Evolutionary conservation across 148 eudicot genomes (phyloP), one percentile per base, ranked within the genome.

Genomic region (Fagopyrum homotropicum): DNA sequence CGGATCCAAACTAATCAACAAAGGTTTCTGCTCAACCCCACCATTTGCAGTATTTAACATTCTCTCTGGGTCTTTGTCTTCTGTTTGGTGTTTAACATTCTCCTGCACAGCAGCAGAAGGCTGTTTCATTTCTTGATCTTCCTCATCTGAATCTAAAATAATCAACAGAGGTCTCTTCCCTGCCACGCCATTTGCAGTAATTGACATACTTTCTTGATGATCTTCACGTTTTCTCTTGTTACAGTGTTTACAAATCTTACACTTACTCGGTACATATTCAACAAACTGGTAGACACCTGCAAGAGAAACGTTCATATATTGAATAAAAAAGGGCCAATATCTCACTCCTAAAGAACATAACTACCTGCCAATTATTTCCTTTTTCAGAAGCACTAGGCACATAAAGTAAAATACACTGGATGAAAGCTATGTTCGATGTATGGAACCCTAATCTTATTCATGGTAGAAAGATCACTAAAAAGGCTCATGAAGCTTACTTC

Each of bases 181-280:
- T 55, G n/a, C 7, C 7, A 5, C 22, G n/a, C 59, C 69, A 63
- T 63, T 63, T 60, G 40, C 66, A 22, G 9, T 9, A 4, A 10
- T 60, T 63, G 69, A 30, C 69, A 3, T 30, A 30, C 11, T 63
- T 63, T 30, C 11, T 10, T 30, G 15, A 9, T 63, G 44, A 29
- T 63, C 69, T 63, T 29, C 69, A 7, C 69, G 7, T 12, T 63
- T 63, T 30, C 69, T 63, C 16, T 63, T 63, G 16, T 63, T 63
- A 30, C 69, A 29, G 12, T 35, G 40, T 35, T 35, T 63, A 63
- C 44, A 63, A 35, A 35, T 35, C 69, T 11, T n/a, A 55, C 52
- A 49, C 52, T 49, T 49, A 49, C 52, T 49, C 52, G 15, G 15
- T 49, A 49, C 19, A 16, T 54, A 1, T 16, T 54, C 59, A 16